Conservation (phyloP, 306 rosid species). For the Nissolia schottii region DNA sequence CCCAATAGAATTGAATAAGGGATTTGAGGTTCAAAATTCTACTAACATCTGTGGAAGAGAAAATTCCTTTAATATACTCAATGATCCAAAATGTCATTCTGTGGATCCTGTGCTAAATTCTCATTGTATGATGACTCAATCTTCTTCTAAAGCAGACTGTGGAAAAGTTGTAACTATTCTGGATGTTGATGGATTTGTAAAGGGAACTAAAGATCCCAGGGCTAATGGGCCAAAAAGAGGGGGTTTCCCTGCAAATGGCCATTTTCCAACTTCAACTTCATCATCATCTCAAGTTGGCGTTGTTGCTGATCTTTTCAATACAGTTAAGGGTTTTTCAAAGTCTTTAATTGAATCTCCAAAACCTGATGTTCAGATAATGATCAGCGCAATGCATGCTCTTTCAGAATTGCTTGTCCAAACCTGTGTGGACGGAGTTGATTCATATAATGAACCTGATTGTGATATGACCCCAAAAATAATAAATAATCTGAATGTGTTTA, state of each 20-base stretch:
- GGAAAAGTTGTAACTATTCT: slow-evolving; percentile 9
- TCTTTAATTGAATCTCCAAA: slow-evolving; percentile 41
- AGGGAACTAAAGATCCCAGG: slow-evolving; percentile 24
- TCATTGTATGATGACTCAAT: slow-evolving; percentile 5
- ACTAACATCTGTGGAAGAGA: slow-evolving; percentile 20
- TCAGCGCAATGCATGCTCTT: slow-evolving; percentile 47
- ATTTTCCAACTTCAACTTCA: slow-evolving; percentile 14
- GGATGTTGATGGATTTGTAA: slow-evolving; percentile 16
- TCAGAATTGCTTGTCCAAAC: slow-evolving; percentile 54
- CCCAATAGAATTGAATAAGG: slow-evolving; percentile 24
- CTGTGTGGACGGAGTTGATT: slow-evolving; percentile 24
- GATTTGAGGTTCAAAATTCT: slow-evolving; percentile 29
- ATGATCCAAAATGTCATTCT: slow-evolving; percentile 29
- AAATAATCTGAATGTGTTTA: slow-evolving; percentile 42
- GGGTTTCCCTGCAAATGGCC: slow-evolving; percentile 14
- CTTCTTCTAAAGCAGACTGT: slow-evolving; percentile 20
- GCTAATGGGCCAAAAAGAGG: slow-evolving; percentile 15
- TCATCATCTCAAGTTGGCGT: slow-evolving; percentile 26
- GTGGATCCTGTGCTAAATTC: slow-evolving; percentile 23
- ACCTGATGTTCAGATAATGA: slow-evolving; percentile 33
- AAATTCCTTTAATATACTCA: slow-evolving; percentile 17
- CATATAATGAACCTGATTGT: slow-evolving; percentile 30
- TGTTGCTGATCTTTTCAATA: slow-evolving; percentile 29
- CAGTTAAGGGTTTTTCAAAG: slow-evolving; percentile 35
- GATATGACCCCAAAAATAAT: slow-evolving; percentile 40